A percentile compares a stretch with the other conserved stretches of the same genome.
phyloP scores from a whole-genome alignment of 2,329 filamentous ascomycete genomes.

The Plectosphaerella sp. region DNA sequence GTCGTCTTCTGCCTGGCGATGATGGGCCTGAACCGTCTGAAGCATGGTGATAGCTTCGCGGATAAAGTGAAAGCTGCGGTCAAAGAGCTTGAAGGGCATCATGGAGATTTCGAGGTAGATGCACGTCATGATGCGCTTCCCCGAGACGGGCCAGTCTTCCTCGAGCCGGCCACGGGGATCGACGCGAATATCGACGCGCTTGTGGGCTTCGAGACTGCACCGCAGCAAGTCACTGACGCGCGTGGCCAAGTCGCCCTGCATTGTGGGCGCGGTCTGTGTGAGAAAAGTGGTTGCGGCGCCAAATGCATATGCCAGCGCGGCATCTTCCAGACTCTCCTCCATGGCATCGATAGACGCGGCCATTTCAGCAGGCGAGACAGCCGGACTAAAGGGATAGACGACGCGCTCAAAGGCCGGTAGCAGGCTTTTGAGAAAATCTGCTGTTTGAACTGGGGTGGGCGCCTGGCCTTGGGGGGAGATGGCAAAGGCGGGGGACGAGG shows the following conservation, averaged over 20 bases:
- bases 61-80: constrained; percentile 45
- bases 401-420: constrained; percentile 27
- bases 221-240: constrained; percentile 20
- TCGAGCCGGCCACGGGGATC: constrained; percentile 28
- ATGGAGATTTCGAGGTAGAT: constrained; percentile 49
- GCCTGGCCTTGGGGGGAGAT: not conserved
- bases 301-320: constrained; percentile 29
- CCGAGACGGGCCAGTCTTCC: constrained; percentile 34
- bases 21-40: constrained; percentile 36
- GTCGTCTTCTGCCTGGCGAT: constrained; percentile 21
- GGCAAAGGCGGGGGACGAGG: not conserved
- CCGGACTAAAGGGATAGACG: constrained; percentile 31
- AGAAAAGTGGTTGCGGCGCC: constrained; percentile 31
- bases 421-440: constrained; percentile 26
- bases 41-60: constrained; percentile 43
- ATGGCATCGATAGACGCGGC: constrained; percentile 24
- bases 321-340: constrained; percentile 25
- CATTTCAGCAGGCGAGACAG: constrained; percentile 25
- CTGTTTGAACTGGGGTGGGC: constrained; percentile 6
- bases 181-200: constrained; percentile 19
- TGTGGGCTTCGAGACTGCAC: constrained; percentile 18
- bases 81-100: constrained; percentile 41
- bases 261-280: constrained; percentile 21
- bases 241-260: constrained; percentile 20
- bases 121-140: constrained; percentile 43